A percentile compares a stretch with the other conserved stretches of the same genome.
Conservation (phyloP, 2,329 filamentous ascomycete genomes). For the Scortechinia acanthostroma region DNA sequence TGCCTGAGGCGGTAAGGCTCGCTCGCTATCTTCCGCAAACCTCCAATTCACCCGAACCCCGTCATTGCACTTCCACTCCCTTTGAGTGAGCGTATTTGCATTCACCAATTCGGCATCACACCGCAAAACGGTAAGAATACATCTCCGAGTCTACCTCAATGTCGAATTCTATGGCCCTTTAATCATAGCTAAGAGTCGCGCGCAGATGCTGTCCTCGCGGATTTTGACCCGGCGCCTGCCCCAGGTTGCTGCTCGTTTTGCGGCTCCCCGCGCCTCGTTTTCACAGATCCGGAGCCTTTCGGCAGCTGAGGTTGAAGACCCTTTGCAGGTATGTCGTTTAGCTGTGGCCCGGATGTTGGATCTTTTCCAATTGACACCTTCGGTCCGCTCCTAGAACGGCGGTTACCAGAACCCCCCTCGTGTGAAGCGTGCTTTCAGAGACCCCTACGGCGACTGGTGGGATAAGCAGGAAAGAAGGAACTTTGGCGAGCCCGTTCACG, state of each 20-base stretch:
- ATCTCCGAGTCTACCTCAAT: not conserved
- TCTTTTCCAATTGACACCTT: conserved; percentile 8
- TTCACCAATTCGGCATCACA: no score
- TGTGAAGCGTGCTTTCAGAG: conserved; percentile 84
- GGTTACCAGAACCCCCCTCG: conserved; percentile 73
- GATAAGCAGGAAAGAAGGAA: conserved; percentile 95
- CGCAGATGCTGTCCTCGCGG: conserved; percentile 33
- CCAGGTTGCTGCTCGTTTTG: conserved; percentile 12
- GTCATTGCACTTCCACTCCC: not conserved
- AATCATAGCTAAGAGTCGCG: conserved; percentile 10
- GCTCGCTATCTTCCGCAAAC: conserved; percentile 12
- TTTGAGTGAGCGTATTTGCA: no score
- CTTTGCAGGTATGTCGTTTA: conserved; percentile 8
- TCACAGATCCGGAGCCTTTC: conserved; percentile 24
- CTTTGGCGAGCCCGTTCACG: conserved; percentile 91
- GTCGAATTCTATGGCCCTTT: not conserved
- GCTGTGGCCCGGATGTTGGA: no score
- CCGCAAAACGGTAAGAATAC: not conserved
- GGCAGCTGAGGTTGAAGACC: conserved; percentile 25
- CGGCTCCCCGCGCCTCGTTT: conserved; percentile 23
- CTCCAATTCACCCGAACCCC: conserved; percentile 9
- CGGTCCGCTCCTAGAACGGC: conserved; percentile 58
- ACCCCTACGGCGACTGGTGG: conserved; percentile 92
- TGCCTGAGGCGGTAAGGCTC: no score
- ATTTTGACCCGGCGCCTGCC: conserved; percentile 29